Conservation (phyloP, 352 stramenopile genomes). For the Globisporangium uncinulatum region DNA sequence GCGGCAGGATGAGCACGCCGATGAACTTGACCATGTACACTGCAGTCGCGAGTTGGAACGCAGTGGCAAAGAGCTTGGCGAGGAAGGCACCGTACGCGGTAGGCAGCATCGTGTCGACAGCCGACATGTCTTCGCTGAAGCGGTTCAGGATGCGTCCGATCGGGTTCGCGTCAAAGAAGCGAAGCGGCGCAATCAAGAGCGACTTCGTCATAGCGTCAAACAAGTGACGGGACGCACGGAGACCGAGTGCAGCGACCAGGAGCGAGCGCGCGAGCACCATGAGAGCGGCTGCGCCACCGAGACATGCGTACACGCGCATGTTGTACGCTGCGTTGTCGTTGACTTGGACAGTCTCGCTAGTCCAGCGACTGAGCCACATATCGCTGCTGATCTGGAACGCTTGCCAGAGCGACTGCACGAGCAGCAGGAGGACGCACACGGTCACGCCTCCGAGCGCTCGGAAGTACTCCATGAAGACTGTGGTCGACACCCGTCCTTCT, state of each 20-base stretch:
- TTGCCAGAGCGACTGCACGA: constrained; percentile 19
- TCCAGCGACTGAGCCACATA: constrained; percentile 27
- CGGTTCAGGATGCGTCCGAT: constrained; percentile 81
- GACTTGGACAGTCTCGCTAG: background rate
- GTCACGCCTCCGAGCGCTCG: constrained; percentile 22
- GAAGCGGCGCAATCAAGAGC: constrained; percentile 72
- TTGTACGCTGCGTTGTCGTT: constrained; percentile 4
- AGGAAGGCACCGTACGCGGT: constrained; percentile 19
- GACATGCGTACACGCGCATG: constrained; percentile 19
- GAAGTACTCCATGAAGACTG: constrained; percentile 36
- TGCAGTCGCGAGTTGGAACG: constrained; percentile 61
- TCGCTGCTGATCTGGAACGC: constrained; percentile 21
- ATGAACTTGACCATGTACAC: constrained; percentile 54
- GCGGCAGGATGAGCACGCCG: constrained; percentile 58
- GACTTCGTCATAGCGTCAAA: constrained; percentile 72
- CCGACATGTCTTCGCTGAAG: constrained; percentile 82
- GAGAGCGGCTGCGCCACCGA: constrained; percentile 13
- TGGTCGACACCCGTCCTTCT: constrained; percentile 27
- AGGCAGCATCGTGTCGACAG: constrained; percentile 59
- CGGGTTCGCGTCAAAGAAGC: constrained; percentile 89
- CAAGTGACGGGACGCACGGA: constrained; percentile 33
- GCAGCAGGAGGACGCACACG: constrained; percentile 4
- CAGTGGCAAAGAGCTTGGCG: constrained; percentile 38
- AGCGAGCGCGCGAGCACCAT: constrained; percentile 23
- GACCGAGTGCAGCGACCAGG: constrained; percentile 15